Base-by-base conservation (phyloP, 345 rosid species). In the Pistacia atlantica region DNA sequence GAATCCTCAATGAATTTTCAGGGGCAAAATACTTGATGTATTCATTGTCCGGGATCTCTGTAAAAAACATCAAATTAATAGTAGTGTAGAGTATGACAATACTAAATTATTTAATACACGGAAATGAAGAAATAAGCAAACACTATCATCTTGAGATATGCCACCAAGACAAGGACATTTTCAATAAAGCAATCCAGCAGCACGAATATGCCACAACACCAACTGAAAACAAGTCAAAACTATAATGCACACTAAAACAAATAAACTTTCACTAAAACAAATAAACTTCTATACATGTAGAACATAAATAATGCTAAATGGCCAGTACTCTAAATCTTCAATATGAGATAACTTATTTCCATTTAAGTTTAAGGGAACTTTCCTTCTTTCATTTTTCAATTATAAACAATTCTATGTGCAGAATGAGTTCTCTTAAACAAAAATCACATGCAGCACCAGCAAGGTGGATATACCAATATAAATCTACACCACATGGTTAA, bases 11-110 rank as follows among this genome's bases (percentile, higher is more conserved):
- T 28, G 89, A 83, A 86, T 81, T 89, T 45, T 93, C 98, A 3
- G 99, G 99, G 2, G 83, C 93, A 84, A 96, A 96, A 80, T 93
- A 93, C 78, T 93, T 87, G 59, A 88, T 90, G 77, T 94, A 96
- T 45, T 88, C 95, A 14, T 93, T 96, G 3, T 93, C 94, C 14
- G 99, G 99, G 74, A 96, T 96, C 83, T 93, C 99, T 96, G 92
- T 89, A 77, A 52, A 31, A 71, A 67, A 51, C 37, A 71, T 38
- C 61, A 63, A 72, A n/a, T 59, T 1, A 48, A 55, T 20, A 65
- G 5, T 16, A 28, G 57, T 28, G 25, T 18, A 62, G 12, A 20
- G 33, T 63, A 31, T 8, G 18, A 61, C 31, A 25, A 60, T 14
- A 59, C 48, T 35, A 17, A 60, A 22, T 10, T 9, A 33, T 31